These are phyloP conservation scores for Coemansia sp. DNA, from an alignment of 192 early-diverging fungal genomes.

Conservation along the genomic window DNA sequence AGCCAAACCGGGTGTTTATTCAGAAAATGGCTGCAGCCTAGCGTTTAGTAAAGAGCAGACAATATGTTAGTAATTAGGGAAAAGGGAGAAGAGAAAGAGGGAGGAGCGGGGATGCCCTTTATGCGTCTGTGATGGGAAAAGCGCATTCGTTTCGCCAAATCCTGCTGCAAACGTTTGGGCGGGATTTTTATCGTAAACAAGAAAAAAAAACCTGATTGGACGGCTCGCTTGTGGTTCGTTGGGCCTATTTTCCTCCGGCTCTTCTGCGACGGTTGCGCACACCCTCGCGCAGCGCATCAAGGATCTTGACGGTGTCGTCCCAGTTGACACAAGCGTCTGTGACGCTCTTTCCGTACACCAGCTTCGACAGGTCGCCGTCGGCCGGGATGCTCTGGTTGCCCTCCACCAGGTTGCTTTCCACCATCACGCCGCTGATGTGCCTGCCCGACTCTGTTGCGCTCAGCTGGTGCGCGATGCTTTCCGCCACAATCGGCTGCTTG, in stretches of 20 bases:
- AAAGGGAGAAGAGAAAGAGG: neutral
- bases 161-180: neutral
- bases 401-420: constrained; percentile 89
- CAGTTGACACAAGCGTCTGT: constrained; percentile 94
- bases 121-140: neutral
- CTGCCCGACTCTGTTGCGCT: constrained; percentile 65
- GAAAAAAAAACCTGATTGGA: neutral
- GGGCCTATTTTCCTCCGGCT: neutral
- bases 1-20: neutral
- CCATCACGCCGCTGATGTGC: constrained; percentile 92
- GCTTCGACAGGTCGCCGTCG: constrained; percentile 65
- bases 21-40: neutral
- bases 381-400: constrained; percentile 78
- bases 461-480: constrained; percentile 64
- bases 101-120: neutral
- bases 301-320: constrained; percentile 80
- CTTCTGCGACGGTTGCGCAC: constrained; percentile 66
- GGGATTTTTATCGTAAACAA: neutral
- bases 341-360: constrained; percentile 85
- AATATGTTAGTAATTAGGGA: neutral
- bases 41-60: neutral
- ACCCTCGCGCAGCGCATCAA: constrained; percentile 72
- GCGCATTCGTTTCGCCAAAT: neutral
- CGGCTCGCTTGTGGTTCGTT: neutral
- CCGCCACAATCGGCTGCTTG: constrained; percentile 80